Base-by-base conservation (phyloP, 1,284 basidiomycete genomes). In the Cerrena zonata region DNA sequence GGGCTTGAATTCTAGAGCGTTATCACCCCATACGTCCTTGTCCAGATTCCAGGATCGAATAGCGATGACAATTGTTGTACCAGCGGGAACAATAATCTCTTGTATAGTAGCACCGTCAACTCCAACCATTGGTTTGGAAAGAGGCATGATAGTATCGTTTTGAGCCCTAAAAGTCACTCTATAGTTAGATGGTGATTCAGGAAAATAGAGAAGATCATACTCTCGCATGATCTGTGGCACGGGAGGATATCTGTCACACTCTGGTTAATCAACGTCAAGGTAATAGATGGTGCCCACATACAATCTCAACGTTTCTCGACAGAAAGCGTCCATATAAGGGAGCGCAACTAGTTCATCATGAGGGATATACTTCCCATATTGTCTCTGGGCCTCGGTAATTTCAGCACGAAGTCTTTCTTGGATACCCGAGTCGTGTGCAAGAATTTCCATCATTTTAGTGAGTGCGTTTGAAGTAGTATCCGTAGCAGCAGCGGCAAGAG, bases 71-170 rank as follows among this genome's bases (percentile, higher is more conserved):
- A 67, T 53, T 39, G 53, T 54, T 23, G 59, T 10, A 10, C 22
- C 78, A 55, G 77, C 76, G 34, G 62, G 57, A 19, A 76, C 62
- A 1, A 67, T 52, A 38, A 83, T 61, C 30, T 66, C 65, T 43
- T 69, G 62, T 3, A 75, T 65, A 0, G 59, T 54, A 42, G 69
- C 45, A 1, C 74, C 76, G 42, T 60, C 56, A 1, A 56, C 27
- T 24, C 55, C 59, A 23, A 47, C 50, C 43, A 60, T 53, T 5
- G 60, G 59, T 56, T 63, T 43, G 22, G 58, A 57, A 24, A 57
- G 56, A 61, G 63, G 53, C 58, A 65, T 45, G 54, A 59, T 40
- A 54, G 59, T 52, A 51, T 54, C 43, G 49, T 57, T 61, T 22
- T 55, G 56, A n/a, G 60, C 19, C 61, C 71, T n/a, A 25, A n/a